Conservation (phyloP, 2,329 filamentous ascomycete genomes). For the Neofusicoccum sp. region DNA sequence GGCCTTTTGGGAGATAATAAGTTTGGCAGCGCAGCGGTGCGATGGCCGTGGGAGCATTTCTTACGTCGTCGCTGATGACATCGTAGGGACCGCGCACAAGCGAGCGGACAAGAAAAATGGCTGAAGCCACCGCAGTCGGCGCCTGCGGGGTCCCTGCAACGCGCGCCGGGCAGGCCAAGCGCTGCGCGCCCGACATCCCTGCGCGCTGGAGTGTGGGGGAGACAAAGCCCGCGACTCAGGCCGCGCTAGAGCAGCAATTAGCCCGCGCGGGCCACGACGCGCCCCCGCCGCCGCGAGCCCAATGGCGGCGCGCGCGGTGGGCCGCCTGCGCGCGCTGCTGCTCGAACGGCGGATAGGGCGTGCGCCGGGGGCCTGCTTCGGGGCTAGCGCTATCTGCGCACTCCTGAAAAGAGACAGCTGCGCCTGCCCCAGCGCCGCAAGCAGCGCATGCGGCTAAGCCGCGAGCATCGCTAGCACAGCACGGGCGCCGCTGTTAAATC, state of each 20-base stretch:
- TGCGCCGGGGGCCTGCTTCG: not conserved
- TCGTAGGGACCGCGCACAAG: constrained; percentile 18
- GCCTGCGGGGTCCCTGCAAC: constrained; percentile 17
- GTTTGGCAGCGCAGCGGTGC: constrained; percentile 13
- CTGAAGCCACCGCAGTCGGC: constrained; percentile 19
- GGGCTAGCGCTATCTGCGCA: constrained; percentile 8
- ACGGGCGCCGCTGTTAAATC: constrained; percentile 11
- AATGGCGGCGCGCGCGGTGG: constrained; percentile 12
- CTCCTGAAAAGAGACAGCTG: constrained; percentile 12
- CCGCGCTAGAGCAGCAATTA: constrained; percentile 16
- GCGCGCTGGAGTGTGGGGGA: constrained; percentile 15
- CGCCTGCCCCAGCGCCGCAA: no score
- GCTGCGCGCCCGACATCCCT: constrained; percentile 15
- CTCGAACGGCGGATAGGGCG: constrained; percentile 12
- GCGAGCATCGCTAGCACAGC: not conserved
- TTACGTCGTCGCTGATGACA: constrained; percentile 19
- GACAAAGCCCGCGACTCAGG: constrained; percentile 17
- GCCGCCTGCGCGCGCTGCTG: not conserved
- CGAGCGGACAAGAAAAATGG: constrained; percentile 14
- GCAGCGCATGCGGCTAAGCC: constrained; percentile 13
- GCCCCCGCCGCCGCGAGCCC: not conserved
- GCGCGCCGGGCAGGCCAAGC: constrained; percentile 7
- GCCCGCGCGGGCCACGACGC: not conserved
- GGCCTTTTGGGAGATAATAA: constrained; percentile 18
- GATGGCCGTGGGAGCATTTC: constrained; percentile 17